phyloP scores from a whole-genome alignment of 2,329 filamentous ascomycete species.

The Zymoseptoria brevis region DNA sequence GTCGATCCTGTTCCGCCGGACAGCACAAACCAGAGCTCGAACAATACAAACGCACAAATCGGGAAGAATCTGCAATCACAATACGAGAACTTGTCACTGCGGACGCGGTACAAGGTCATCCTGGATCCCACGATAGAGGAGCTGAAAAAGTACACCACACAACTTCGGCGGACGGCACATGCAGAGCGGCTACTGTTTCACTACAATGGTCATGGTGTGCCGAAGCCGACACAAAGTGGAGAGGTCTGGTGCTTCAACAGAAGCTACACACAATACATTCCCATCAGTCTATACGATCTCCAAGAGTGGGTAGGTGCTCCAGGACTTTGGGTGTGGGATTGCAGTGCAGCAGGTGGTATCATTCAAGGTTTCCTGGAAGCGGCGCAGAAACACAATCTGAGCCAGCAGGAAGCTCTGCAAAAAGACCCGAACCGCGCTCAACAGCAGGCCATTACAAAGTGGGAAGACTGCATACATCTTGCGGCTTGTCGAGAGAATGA shows the following conservation, averaged over 20 bases:
- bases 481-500: conserved; percentile 87
- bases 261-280: conserved; percentile 97
- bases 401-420: conserved; percentile 67
- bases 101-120: conserved; percentile 96
- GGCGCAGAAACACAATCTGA: conserved; percentile 87
- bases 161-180: conserved; percentile 82
- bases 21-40: conserved; percentile 24
- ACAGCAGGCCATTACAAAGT: conserved; percentile 43
- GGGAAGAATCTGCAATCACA: conserved; percentile 93
- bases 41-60: conserved; percentile 64
- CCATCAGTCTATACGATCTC: conserved; percentile 87
- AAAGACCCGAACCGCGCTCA: conserved; percentile 53
- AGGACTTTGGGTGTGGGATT: conserved; percentile 96
- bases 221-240: conserved; percentile 86
- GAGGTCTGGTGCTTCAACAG: conserved; percentile 99
- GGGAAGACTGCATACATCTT: conserved; percentile 83
- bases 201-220: conserved; percentile 97
- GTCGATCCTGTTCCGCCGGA: conserved; percentile 73
- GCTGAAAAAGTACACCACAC: conserved; percentile 91
- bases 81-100: conserved; percentile 88
- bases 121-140: conserved; percentile 95
- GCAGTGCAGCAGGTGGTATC: conserved; percentile 92
- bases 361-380: conserved; percentile 91
- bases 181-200: conserved; percentile 95
- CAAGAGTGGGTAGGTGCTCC: conserved; percentile 94